These are phyloP conservation scores for Ganoderma leucocontextum DNA, from an alignment of 1,284 basidiomycete genomes.

Conservation along the genomic window DNA sequence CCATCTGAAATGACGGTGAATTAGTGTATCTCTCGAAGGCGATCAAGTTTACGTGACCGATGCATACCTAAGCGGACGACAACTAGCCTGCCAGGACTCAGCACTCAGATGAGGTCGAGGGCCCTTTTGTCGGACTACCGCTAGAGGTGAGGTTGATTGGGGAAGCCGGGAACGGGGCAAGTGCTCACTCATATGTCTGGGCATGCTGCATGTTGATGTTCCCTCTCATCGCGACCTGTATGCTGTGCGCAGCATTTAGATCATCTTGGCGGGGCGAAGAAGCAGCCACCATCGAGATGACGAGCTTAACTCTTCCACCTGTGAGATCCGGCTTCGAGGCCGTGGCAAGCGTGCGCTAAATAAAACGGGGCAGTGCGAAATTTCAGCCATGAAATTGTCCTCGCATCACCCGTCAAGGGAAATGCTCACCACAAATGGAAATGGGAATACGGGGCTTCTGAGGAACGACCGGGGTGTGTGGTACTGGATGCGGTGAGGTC, in stretches of 20 bases:
- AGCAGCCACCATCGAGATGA: not conserved
- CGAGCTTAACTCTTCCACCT: not conserved
- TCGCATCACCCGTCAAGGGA: not conserved
- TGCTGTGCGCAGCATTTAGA: not conserved
- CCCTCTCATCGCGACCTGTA: not conserved
- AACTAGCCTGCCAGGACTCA: not conserved
- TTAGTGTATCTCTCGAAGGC: not conserved
- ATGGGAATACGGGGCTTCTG: not conserved
- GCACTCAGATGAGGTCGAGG: not conserved
- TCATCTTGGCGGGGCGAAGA: conserved; percentile 1
- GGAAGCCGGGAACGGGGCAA: not conserved
- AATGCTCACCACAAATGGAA: not conserved
- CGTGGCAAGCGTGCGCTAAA: not conserved
- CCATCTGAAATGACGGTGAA: not conserved
- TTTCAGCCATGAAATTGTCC: not conserved
- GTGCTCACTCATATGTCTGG: not conserved
- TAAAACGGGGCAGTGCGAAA: not conserved
- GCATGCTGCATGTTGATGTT: not conserved
- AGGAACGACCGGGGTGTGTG: not conserved
- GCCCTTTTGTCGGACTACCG: too few relatives aligned
- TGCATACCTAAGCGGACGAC: not conserved
- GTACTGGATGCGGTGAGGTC: not conserved
- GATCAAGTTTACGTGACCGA: not conserved
- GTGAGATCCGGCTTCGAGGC: not conserved
- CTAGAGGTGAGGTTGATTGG: not conserved